Evolutionary conservation across 2,329 filamentous ascomycete species (phyloP).

Genomic region (Arthroderma sp.): DNA sequence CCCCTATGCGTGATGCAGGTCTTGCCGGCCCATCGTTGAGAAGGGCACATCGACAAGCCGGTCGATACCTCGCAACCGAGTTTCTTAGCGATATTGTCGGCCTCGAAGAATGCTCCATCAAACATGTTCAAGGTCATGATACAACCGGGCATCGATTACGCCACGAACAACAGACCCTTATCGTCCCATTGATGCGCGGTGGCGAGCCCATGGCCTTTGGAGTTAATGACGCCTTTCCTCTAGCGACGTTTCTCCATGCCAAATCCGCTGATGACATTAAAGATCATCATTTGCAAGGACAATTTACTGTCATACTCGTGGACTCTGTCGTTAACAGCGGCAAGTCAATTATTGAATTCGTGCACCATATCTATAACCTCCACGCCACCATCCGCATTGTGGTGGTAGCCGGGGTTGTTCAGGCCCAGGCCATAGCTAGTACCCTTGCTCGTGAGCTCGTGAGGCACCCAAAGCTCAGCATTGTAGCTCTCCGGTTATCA

Average conservation of each 20-base stretch:
- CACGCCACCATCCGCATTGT: conserved; percentile 34
- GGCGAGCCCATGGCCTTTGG: conserved; percentile 51
- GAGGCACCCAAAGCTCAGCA: conserved; percentile 17
- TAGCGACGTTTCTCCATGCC: conserved; percentile 37
- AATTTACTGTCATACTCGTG: conserved; percentile 39
- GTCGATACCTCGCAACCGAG: conserved; percentile 41
- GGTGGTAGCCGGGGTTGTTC: conserved; percentile 44
- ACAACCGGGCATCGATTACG: conserved; percentile 35
- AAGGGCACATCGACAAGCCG: conserved; percentile 37
- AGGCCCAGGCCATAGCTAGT: conserved; percentile 24
- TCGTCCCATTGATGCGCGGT: conserved; percentile 50
- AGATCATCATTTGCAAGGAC: conserved; percentile 27
- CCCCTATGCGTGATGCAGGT: conserved; percentile 39
- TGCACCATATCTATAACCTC: conserved; percentile 34
- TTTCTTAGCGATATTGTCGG: conserved; percentile 36
- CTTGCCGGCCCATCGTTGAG: conserved; percentile 35
- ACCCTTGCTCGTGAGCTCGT: conserved; percentile 12
- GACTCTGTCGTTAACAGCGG: conserved; percentile 51
- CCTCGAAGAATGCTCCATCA: conserved; percentile 36
- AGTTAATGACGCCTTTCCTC: conserved; percentile 40
- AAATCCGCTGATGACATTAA: conserved; percentile 29
- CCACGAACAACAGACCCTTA: conserved; percentile 38
- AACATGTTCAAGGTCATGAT: conserved; percentile 39
- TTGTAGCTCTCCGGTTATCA: conserved; percentile 44
- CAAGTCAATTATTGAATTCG: conserved; percentile 36